Conservation (phyloP, 345 rosid species). For the Brassica cretica region DNA sequence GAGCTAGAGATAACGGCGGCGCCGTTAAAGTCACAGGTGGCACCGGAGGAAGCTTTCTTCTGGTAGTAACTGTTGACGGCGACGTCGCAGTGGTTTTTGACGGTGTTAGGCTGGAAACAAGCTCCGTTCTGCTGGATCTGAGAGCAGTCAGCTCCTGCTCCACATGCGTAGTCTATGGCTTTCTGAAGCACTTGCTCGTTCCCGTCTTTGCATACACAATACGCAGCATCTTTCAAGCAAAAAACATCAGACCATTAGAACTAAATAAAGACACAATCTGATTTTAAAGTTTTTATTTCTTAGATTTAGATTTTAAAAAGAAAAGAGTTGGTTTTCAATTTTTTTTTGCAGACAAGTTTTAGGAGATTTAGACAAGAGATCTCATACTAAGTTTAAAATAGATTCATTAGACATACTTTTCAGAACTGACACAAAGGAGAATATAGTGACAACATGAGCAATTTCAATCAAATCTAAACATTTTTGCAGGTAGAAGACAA, state of each 20-base stretch:
- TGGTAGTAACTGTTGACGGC: conserved; percentile 47
- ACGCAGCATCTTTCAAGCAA: conserved; percentile 51
- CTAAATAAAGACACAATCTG: neutral
- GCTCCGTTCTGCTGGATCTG: conserved; percentile 63
- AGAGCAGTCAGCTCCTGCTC: conserved; percentile 72
- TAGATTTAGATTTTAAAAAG: neutral
- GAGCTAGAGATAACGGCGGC: conserved; percentile 8
- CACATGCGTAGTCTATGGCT: conserved; percentile 85
- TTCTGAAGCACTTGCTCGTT: conserved; percentile 63
- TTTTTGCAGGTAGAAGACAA: conserved; percentile 4
- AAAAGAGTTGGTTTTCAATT: neutral
- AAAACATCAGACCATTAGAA: neutral
- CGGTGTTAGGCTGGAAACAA: conserved; percentile 85
- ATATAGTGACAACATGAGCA: neutral
- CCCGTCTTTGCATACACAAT: conserved; percentile 86
- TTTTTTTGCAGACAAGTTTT: neutral
- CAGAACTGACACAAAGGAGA: conserved; percentile 5
- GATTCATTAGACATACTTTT: neutral
- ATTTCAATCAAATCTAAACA: neutral
- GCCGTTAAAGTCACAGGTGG: conserved; percentile 44
- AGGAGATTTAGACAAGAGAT: conserved; percentile 4
- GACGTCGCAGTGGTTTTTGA: conserved; percentile 42
- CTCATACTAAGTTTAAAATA: conserved; percentile 2
- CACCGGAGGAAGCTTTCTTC: conserved; percentile 38
- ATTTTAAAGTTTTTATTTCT: neutral